Evolutionary conservation across 805 yeast species (phyloP), one percentile per base, ranked within the genome.

Genomic region (Myxozyma neglecta): DNA sequence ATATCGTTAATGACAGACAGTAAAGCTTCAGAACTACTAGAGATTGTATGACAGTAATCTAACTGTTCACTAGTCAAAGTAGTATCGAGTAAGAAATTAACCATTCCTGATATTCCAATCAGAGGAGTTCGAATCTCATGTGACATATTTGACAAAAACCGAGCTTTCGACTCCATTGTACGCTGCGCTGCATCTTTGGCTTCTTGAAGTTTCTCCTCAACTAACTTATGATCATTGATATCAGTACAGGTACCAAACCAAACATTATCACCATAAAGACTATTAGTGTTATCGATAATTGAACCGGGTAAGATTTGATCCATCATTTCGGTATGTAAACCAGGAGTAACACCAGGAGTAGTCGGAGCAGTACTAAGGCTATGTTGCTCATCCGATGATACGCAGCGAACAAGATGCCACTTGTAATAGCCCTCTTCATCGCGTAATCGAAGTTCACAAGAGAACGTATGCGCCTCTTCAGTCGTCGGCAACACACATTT

Each of bases 21-120:
- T 36, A 73, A 56, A 1, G 76, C 75, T 36, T 71, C 74, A 10
- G 75, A 68, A 37, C 73, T 70, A 52, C 70, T 69, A 7, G 74
- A 70, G 37, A 73, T 74, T 1, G 75, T 74, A 50, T 71, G 74
- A 45, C 75, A 73, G 53, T 73, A 73, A 51, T 73, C 75, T 54
- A 73, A 61, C 64, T 73, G 76, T 56, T 73, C 76, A 14, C 69
- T 65, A 5, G 73, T 60, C 36, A 73, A 57, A 8, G 67, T 63
- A 7, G 76, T 74, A 49, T 73, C 76, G 52, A 73, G 58, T 51
- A 74, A 54, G 50, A 73, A 73, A 40, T 70, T 69, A 9, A 74
- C 75, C 75, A 73, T 73, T 13, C 76, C 76, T 2, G 75, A 73
- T 32, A 73, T 73, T 5, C 76, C 76, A 60, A 73, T 74, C 53